Evolutionary conservation across 352 stramenopile genomes (phyloP).

Genomic region (Phytophthora parvispora): DNA sequence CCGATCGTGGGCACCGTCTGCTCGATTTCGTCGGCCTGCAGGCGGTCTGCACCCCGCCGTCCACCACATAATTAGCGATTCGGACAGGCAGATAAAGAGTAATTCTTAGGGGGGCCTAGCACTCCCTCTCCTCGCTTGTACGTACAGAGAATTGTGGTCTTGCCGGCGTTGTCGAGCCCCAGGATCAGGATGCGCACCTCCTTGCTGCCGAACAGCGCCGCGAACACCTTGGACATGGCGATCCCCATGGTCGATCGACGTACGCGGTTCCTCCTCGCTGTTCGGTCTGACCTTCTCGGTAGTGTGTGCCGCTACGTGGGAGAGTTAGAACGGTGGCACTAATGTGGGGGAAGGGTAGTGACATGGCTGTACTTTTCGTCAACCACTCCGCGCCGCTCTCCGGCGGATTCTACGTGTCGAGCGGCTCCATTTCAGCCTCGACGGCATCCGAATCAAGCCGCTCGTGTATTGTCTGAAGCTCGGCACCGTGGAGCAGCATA

Average conservation of each 20-base stretch:
- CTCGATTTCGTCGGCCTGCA: constrained; percentile 96
- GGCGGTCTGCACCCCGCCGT: constrained; percentile 72
- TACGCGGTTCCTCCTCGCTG: not conserved
- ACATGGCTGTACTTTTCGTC: too few relatives aligned
- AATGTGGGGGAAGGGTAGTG: constrained; percentile 11
- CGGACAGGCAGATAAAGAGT: too few relatives aligned
- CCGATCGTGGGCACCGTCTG: constrained; percentile 99
- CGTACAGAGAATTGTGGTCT: constrained; percentile 99
- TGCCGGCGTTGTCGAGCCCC: constrained; percentile 99
- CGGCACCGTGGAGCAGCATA: not conserved
- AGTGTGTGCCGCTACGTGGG: constrained; percentile 17
- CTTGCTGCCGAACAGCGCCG: constrained; percentile 98
- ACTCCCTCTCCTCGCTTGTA: constrained; percentile 10
- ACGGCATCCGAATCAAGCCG: not conserved
- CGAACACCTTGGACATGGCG: constrained; percentile 98
- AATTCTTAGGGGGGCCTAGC: not conserved
- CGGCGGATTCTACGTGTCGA: not conserved
- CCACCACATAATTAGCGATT: constrained; percentile 6
- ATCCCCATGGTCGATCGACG: constrained; percentile 94
- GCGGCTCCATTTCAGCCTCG: not conserved
- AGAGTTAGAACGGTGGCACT: constrained; percentile 18
- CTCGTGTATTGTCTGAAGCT: not conserved
- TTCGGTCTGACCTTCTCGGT: constrained; percentile 22
- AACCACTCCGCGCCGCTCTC: not conserved
- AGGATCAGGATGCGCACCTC: constrained; percentile 99